phyloP scores from a whole-genome alignment of 495 filamentous ascomycete species.

The Thermothielavioides terrestris region DNA sequence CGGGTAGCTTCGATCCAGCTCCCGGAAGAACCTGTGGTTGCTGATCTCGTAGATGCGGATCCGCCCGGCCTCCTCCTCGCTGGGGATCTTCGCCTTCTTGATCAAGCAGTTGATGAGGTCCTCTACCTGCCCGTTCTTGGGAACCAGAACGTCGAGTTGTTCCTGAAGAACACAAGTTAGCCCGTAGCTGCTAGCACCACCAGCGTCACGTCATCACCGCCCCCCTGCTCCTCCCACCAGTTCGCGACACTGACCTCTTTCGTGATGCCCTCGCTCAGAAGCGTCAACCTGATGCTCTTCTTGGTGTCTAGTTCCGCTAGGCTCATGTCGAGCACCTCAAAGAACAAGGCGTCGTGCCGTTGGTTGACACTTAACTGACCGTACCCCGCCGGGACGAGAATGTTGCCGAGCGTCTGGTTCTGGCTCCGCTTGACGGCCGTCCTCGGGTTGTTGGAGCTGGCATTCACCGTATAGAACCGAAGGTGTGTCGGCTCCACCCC shows the following conservation, averaged over 20 bases:
- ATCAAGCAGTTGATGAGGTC: conserved; percentile 67
- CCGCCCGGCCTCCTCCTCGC: conserved; percentile 54
- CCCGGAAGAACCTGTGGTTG: conserved; percentile 68
- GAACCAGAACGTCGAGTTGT: conserved; percentile 67
- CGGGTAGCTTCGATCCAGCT: conserved; percentile 52
- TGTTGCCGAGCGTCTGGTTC: conserved; percentile 56
- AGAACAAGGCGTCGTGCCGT: conserved; percentile 68
- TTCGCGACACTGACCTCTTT: conserved; percentile 59
- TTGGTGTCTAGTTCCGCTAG: conserved; percentile 87
- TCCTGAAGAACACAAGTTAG: conserved; percentile 44
- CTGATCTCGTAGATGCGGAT: conserved; percentile 74
- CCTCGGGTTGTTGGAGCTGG: conserved; percentile 64
- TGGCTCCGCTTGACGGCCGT: conserved; percentile 59
- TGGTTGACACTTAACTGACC: conserved; percentile 52
- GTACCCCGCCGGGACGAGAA: conserved; percentile 55
- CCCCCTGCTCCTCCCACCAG: no score
- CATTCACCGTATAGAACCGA: conserved; percentile 78
- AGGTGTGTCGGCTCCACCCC: conserved; percentile 76
- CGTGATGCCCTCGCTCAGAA: conserved; percentile 78
- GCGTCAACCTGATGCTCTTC: conserved; percentile 70
- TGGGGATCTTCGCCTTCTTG: conserved; percentile 69
- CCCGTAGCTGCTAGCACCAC: no score
- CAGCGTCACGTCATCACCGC: no score
- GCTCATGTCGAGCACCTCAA: conserved; percentile 88
- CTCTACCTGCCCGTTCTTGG: conserved; percentile 66